Evolutionary conservation across 1,139 yeast species (phyloP).

Genomic region (Diutina pseudorugosa): DNA sequence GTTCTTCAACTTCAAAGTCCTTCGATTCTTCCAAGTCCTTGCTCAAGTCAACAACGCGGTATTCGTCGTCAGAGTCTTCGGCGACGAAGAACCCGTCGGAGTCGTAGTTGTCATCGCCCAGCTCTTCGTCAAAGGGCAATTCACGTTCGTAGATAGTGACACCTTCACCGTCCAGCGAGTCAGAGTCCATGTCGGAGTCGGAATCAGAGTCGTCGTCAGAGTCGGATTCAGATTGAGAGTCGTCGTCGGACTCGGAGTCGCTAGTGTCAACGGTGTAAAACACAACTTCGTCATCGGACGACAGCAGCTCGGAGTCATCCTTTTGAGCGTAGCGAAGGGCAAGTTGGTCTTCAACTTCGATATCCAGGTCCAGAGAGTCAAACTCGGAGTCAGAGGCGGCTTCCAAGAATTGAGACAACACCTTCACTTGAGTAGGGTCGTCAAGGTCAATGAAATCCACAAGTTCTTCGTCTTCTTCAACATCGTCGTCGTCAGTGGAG

Average conservation of each 20-base stretch:
- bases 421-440: constrained; percentile 23
- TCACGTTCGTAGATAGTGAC: constrained; percentile 3
- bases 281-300: background rate
- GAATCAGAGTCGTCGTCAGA: constrained; percentile 5
- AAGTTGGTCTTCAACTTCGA: background rate
- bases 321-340: background rate
- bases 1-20: constrained; percentile 32
- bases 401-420: constrained; percentile 18
- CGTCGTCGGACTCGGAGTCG: background rate
- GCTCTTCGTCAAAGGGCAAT: background rate
- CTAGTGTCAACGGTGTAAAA: background rate
- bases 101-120: constrained; percentile 12
- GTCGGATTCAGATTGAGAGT: background rate
- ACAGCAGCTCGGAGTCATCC: background rate
- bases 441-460: constrained; percentile 20
- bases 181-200: constrained; percentile 8
- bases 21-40: constrained; percentile 32
- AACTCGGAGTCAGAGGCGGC: constrained; percentile 16
- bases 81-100: constrained; percentile 10
- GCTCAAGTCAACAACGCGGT: constrained; percentile 28
- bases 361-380: background rate
- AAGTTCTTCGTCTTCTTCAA: constrained; percentile 11
- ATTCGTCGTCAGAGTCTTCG: constrained; percentile 20
- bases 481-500: background rate
- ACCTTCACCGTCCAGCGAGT: constrained; percentile 14